Base-by-base conservation (phyloP, 768 basidiomycete genomes). In the Kwoniella dendrophila region DNA sequence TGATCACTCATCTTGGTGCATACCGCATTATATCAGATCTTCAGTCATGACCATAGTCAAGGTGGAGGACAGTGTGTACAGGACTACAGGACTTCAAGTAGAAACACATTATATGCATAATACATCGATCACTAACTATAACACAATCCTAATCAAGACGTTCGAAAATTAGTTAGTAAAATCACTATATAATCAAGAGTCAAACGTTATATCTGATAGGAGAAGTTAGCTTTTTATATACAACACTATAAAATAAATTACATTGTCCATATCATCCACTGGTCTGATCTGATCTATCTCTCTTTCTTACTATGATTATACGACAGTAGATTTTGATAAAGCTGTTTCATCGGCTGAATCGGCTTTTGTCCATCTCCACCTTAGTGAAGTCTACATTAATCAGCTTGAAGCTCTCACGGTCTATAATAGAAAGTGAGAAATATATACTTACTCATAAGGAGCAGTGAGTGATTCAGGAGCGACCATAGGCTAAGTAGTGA, bases 341-440 rank as follows among this genome's bases (percentile, higher is more conserved):
- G 32, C 48, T n/a, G 27, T 49, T 38, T 59, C 57, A 26, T 48
- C 57, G 26, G 30, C 57, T 18, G 36, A 18, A 3, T 60, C 59
- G 11, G 50, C 59, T 51, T 43, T 44, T n/a, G 45, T 51, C 59
- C 59, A 60, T 52, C 49, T 24, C 59, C 59, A 52, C 32, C 59
- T 60, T 51, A 60, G 43, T 20, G 30, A 51, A 38, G 41, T 43
- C 59, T 51, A 33, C 59, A 29, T 10, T 29, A 10, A 36, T 60
- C 40, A 53, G 59, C 48, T n/a, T 36, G 40, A n/a, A 24, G 2
- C 10, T 18, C 32, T 18, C 20, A 11, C 6, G 12, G 41, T 6
- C n/a, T 43, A 11, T 5, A 1, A 32, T 5, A 20, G 14, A 30
- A 8, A 22, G 24, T 27, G 6, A 26, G 48, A 33, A 34, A 22